Base-by-base conservation (phyloP, 148 eudicot genomes). In the Silene uniflora region DNA sequence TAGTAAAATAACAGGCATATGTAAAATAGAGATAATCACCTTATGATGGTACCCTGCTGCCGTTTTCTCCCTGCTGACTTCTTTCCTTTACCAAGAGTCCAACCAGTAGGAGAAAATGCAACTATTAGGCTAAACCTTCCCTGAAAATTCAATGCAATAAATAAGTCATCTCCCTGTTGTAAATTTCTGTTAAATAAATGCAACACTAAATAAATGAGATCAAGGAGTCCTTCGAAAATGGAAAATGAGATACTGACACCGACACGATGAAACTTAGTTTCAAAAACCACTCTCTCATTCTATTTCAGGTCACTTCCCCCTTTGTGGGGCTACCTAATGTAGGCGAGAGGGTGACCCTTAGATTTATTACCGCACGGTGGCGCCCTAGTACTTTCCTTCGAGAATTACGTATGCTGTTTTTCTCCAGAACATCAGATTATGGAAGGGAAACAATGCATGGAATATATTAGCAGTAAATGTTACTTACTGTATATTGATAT, bases 11-110 rank as follows among this genome's bases (percentile, higher is more conserved):
- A 16, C 54, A 67, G 49, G 71, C 71, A n/a, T 19, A 42, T n/a
- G 54, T 65, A 56, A 17, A 23, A 61, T 46, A 47, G 49, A 25
- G 21, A 68, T 62, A 13, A 62, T 85, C 73, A 94, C 98, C 98
- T 91, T 82, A 94, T 89, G 17, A 94, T 88, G 22, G 97, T 94
- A 82, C 97, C 97, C 92, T 94, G 93, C 80, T 94, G 97, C 88
- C 87, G 88, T 80, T 95, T 89, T 84, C 89, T 89, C 69, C 98
- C 97, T 22, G 93, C 77, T 68, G 91, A 82, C 85, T 88, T 87
- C 86, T 86, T 92, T 62, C 96, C 98, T 84, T 89, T 94, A 74
- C 92, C 91, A 69, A 92, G 88, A 29, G 96, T 77, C 98, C 97
- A 94, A 59, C 98, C 98, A 81, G 96, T 90, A 22, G 98, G 98